Percentiles rank a stretch among this genome's conserved stretches.
These are phyloP conservation scores for Ophiostoma australiae DNA, from an alignment of 2,329 filamentous ascomycete species.

Conservation along the genomic window DNA sequence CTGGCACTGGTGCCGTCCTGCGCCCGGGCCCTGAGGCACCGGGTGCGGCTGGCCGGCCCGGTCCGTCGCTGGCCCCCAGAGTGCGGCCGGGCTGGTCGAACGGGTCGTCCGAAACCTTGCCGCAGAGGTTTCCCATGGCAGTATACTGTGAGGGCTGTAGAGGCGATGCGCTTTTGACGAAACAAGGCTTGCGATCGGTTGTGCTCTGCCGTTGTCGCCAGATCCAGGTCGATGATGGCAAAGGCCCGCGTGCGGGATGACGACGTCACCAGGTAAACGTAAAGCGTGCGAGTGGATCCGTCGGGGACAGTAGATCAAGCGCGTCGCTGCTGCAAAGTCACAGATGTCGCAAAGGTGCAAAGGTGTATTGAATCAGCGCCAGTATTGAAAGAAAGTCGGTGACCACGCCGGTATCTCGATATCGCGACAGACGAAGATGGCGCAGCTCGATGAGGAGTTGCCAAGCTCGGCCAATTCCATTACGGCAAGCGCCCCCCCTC, in stretches of 20 bases:
- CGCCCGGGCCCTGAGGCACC: slow-evolving; percentile 37
- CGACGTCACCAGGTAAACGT: background rate
- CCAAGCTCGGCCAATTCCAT: slow-evolving; percentile 1
- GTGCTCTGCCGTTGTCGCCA: no score
- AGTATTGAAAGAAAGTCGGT: background rate
- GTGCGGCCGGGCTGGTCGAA: slow-evolving; percentile 70
- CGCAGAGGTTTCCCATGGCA: slow-evolving; percentile 81
- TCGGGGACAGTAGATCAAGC: no score
- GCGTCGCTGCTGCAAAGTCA: no score
- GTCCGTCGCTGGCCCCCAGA: slow-evolving; percentile 47
- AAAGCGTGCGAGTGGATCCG: background rate
- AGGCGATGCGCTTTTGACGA: background rate
- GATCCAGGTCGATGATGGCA: no score
- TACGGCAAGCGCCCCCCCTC: background rate
- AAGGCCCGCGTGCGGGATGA: background rate
- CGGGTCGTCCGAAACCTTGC: slow-evolving; percentile 60
- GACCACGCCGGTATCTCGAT: background rate
- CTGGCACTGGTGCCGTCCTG: slow-evolving; percentile 49
- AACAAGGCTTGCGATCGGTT: background rate
- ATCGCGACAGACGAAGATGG: background rate
- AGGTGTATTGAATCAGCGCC: background rate
- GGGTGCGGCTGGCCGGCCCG: slow-evolving; percentile 29
- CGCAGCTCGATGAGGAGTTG: slow-evolving; percentile 1
- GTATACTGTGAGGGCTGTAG: background rate
- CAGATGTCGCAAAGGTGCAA: background rate